Evolutionary conservation across 257 asterid genomes (phyloP), one percentile per base, ranked within the genome.

Genomic region (Fraxinus americana): DNA sequence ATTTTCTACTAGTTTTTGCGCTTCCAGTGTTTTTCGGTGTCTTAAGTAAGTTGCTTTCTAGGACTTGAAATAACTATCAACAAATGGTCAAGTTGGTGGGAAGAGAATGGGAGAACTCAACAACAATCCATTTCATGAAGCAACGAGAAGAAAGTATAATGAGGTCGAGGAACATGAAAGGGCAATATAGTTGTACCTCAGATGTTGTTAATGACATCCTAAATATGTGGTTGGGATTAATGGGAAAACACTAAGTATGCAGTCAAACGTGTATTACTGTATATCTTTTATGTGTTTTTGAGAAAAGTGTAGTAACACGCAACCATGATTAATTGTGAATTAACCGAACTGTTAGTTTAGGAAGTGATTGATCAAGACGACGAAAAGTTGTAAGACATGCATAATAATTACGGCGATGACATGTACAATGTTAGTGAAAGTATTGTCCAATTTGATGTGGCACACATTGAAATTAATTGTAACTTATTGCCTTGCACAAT

Each of bases 61-160:
- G 99, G 89, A 87, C 45, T 78, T 92, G 86, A 87, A 85, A 78
- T 97, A 91, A 2, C 71, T 86, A 79, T 80, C 95, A 38, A 84
- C 75, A 71, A 76, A 71, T 75, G 61, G 82, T 77, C 78, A 78
- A 76, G 79, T 91, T 77, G 92, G 97, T 65, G 86, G 90, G 25
- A 91, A 89, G 86, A 91, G 97, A 79, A 90, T 92, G 97, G 99
- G 99, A 57, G 99, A 92, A 82, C 96, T 92, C 29, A 89, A 94
- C 75, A 85, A 61, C 79, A 82, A 87, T 80, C 96, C 97, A 70
- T 94, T 94, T 83, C 86, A 70, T 27, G 91, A 88, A 39, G 97
- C 89, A 70, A 89, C 91, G 91, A 91, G 82, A 75, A 77, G 80
- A 81, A 92, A 82, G 78, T 89, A 93, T 70, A 80, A 63, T 32